Evolutionary conservation across 2,329 filamentous ascomycete species (phyloP), one percentile per base, ranked within the genome.

Genomic region (Diplocarpon mali): DNA sequence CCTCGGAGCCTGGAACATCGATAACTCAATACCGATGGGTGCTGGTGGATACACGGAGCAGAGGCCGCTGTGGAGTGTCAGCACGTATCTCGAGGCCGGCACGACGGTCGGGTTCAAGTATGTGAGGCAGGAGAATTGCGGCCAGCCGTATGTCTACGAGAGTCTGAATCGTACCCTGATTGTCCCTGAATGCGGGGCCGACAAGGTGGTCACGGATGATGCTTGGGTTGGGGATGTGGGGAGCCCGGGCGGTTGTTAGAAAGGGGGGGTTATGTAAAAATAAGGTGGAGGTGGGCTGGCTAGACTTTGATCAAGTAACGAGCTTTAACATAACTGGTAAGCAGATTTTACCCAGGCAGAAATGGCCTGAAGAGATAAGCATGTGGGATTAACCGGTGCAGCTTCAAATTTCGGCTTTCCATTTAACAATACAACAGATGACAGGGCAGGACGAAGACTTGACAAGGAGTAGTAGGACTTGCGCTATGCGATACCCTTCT

Each of bases 61-160:
- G 3, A 59, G 67, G 29, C 69, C 69, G 4, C 36, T 71, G 5
- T 74, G 71, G 71, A 61, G 57, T n/a, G 62, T 58, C 0, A 63
- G 60, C 10, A 55, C 70, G 10, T 62, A 60, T 32, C 48, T 73
- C 29, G 56, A 60, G 1, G 67, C 67, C 1, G 69, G 66, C 0
- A 58, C 64, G 47, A 62, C 53, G 10, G 60, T 70, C n/a, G 62
- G 53, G 42, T 74, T 72, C 50, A 64, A 64, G 50, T 74, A 70
- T 50, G 65, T 67, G 20, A 59, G 64, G 17, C 60, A 68, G 48
- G 62, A 71, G 53, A 64, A 69, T 49, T 69, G 64, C 48, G 63
- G 62, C 1, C 61, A 67, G 44, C 57, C 55, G 3, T 65, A 64
- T 28, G 65, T 71, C 8, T 70, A 65, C 49, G 70, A 73, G 62